Percentiles rank a stretch among this genome's conserved stretches.
These are phyloP conservation scores for Hyaloscypha bicolor DNA, from an alignment of 495 filamentous ascomycete genomes.

Conservation along the genomic window DNA sequence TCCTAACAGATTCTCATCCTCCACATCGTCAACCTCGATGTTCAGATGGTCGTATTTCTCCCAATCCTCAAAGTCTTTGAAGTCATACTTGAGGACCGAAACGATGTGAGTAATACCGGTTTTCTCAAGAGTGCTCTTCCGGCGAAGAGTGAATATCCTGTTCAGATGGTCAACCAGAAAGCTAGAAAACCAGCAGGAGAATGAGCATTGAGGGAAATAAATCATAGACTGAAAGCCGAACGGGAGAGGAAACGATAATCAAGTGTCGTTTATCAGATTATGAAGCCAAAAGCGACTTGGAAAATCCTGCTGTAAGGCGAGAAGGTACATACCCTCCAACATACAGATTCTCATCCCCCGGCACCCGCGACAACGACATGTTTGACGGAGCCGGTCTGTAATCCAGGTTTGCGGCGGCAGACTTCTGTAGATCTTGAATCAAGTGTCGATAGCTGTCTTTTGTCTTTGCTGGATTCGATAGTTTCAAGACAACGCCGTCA, in stretches of 20 bases:
- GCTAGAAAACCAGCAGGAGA: background rate
- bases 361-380: conserved; percentile 49
- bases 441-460: background rate
- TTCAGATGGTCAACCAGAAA: background rate
- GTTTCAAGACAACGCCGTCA: background rate
- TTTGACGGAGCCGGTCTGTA: conserved; percentile 23
- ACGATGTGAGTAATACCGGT: conserved; percentile 87
- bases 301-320: background rate
- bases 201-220: background rate
- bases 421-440: background rate
- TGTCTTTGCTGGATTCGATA: background rate
- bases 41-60: conserved; percentile 66
- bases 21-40: conserved; percentile 85
- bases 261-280: background rate
- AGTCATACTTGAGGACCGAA: conserved; percentile 68
- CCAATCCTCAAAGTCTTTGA: conserved; percentile 51
- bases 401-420: conserved; percentile 22
- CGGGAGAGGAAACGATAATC: conserved; percentile 2
- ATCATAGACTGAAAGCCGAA: background rate
- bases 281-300: background rate
- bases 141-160: conserved; percentile 74
- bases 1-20: conserved; percentile 82
- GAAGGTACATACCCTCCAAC: conserved; percentile 74
- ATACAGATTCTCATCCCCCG: conserved; percentile 74
- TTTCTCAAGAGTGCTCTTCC: conserved; percentile 64